Base-by-base conservation (phyloP, 495 filamentous ascomycete genomes). In the Hypoxylon cercidicola region DNA sequence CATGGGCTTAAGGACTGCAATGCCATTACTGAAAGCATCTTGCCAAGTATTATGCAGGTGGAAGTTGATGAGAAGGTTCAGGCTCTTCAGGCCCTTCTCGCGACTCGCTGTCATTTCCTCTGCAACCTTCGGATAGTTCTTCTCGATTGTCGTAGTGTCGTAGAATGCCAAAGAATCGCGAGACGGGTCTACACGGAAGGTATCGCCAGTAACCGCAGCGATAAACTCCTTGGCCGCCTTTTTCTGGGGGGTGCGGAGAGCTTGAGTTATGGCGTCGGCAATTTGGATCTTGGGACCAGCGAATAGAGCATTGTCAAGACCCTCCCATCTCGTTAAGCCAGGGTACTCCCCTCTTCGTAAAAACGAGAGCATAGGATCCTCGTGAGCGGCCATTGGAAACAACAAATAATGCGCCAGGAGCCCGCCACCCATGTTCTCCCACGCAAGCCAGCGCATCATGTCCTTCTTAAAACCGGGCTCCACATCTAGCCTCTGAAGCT, bases 351-450 rank as follows among this genome's bases (percentile, higher is more conserved):
- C 92, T 7, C 87, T 82, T 44, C 94, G 87, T 25, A 97, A 80
- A 55, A 85, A 88, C 0, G 82, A 75, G 39, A 99, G 78, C 7
- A 93, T 77, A 3, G 83, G 69, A 63, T 97, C 93, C 61, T 95
- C 86, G 63, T 87, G 85, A 53, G 86, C 71, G 1, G 85, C 93
- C 93, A 97, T 97, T 13, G 95, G 95, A 51, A 97, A 85, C 25
- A 92, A 85, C 7, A 87, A 79, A 78, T 90, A 90, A 71, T 95
- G 88, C 18, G 89, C 85, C 9, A 99, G 82, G 15, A 97, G 75
- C 4, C 95, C 95, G 25, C 87, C 87, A n/a, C 90, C 88, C 91
- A 97, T 96, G 55, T 90, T 87, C 16, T 91, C 92, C 93, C 93
- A 99, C 3, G 95, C 95, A 55, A 97, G 77, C 93, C 93, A 97